Conservation (phyloP, 306 rosid species). For the Prunus salicina region DNA sequence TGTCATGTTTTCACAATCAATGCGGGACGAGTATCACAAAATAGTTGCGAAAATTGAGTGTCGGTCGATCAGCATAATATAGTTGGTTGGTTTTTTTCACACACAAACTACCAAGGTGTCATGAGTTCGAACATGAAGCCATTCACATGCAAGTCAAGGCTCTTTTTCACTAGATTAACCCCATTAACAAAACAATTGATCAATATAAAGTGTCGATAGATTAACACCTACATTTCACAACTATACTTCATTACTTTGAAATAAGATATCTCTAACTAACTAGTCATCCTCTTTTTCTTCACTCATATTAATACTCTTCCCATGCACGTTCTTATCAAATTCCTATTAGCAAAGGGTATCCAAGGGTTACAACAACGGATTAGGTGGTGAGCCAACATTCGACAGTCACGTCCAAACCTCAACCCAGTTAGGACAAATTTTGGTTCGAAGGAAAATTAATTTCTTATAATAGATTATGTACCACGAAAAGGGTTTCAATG, state of each 20-base stretch:
- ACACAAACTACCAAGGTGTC: not conserved
- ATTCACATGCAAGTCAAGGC: accelerated
- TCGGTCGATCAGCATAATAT: too few relatives aligned
- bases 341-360: not conserved
- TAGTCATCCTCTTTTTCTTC: not conserved
- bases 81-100: too few relatives aligned
- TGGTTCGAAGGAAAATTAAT: not conserved
- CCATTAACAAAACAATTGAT: too few relatives aligned
- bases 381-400: slow-evolving; percentile 31
- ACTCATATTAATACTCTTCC: not conserved
- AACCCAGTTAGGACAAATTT: slow-evolving; percentile 2
- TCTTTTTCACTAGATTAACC: too few relatives aligned
- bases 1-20: not conserved
- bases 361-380: not conserved
- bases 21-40: not conserved
- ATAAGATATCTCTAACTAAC: not conserved
- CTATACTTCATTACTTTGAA: not conserved
- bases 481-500: slow-evolving; percentile 11
- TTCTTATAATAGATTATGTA: slow-evolving; percentile 17
- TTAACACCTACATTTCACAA: too few relatives aligned
- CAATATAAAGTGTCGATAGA: too few relatives aligned
- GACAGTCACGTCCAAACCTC: slow-evolving; percentile 18
- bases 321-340: not conserved
- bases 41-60: not conserved
- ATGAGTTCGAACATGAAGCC: accelerated